Evolutionary conservation across 2,329 filamentous ascomycete genomes (phyloP), one percentile per base, ranked within the genome.

Genomic region (Talaromyces islandicus): DNA sequence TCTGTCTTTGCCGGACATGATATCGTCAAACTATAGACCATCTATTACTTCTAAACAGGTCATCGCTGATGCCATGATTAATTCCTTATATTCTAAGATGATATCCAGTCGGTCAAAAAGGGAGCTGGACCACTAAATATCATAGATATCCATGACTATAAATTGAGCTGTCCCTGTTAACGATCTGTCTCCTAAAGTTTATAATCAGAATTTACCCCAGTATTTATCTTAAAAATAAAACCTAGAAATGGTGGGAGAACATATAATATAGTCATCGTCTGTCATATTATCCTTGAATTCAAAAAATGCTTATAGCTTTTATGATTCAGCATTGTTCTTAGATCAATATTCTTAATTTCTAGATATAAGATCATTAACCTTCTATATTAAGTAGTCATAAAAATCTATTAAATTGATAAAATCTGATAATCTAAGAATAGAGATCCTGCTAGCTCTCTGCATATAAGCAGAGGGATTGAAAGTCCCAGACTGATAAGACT

Each of bases 91-190:
- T 62, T 65, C 62, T 21, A 56, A 17, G 43, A 61, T 61, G 56
- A 71, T 69, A n/a, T 63, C 48, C 38, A 71, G 55, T 56, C 52
- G 62, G 56, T 63, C 58, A 46, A 63, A 66, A 64, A 63, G 58
- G 24, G 58, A 54, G 56, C 51, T 57, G 43, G 56, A 63, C 64
- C 54, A 64, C 57, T 63, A 27, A 56, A 68, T 67, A 30, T 65
- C 62, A 21, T 60, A 41, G 52, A 68, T 62, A 58, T 66, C 58
- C 51, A 46, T 57, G 46, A 66, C 62, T 27, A 60, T 59, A 65
- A 63, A 66, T 63, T 68, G 61, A 29, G 50, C 24, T 53, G 24
- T 53, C 24, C 17, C 17, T 7, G 27, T 52, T 17, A 21, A 10
- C 21, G 21, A 46, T 21, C 41, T 46, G 21, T 46, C 21, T 2